Evolutionary conservation across 345 rosid species (phyloP), one percentile per base, ranked within the genome.

Genomic region (Citrus sp.): DNA sequence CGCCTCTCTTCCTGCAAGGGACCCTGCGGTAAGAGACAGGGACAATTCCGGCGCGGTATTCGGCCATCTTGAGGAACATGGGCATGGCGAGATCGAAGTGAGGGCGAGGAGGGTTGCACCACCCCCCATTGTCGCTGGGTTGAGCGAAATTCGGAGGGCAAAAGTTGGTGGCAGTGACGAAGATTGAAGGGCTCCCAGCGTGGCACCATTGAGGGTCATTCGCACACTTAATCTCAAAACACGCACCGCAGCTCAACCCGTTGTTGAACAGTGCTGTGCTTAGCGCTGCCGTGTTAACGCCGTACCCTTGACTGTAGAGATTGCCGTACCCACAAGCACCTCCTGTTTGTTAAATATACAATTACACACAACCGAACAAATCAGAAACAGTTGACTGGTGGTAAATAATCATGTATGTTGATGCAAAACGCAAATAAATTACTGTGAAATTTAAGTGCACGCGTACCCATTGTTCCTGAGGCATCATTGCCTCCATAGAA

Each of bases 401-500:
- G 51, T 46, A 46, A 46, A 46, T 46, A 46, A 3, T 10, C 51
- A 13, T 13, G 51, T 46, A 13, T 13, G 51, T 46, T 3, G 51
- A 46, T 46, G 51, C 0, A 13, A 46, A 42, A 46, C 51, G 51
- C 4, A 46, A 13, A 46, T 3, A 13, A 46, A 46, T 46, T 4
- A 13, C 0, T 46, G 18, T 46, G 18, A 13, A 12, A 46, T 13
- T 12, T 46, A 46, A 46, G 51, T 46, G 13, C 51, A 46, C 0
- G 2, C 58, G 46, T 80, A 93, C 97, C 95, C 97, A 91, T 91
- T 3, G 98, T 95, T 40, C 98, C 98, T 4, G 98, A 90, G 72
- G 98, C 98, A 67, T 95, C 98, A 6, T 73, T 85, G 32, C 98
- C 98, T 1, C 98, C 98, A 12, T 95, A 93, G 86, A 92, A 95